Evolutionary conservation across 306 rosid species (phyloP).

Genomic region (Psophocarpus tetragonolobus): DNA sequence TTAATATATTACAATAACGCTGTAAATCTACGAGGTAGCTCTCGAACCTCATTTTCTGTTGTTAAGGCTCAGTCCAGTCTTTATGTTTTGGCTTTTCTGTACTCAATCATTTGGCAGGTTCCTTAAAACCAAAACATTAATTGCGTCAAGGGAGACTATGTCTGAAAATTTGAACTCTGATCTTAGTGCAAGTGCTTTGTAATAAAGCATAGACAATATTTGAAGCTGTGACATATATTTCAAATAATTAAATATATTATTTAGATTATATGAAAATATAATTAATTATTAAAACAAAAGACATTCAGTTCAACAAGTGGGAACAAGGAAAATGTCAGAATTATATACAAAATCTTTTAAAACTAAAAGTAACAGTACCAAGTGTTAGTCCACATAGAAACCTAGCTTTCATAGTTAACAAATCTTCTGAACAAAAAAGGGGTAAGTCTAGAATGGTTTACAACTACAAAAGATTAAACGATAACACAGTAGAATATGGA

Average conservation of each 20-base stretch:
- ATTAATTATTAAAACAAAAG: too few relatives aligned
- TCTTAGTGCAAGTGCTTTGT: background rate
- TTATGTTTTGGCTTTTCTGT: background rate
- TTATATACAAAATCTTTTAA: too few relatives aligned
- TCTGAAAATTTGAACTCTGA: background rate
- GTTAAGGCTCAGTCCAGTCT: background rate
- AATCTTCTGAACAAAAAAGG: too few relatives aligned
- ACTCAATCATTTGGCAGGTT: background rate
- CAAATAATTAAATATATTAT: background rate
- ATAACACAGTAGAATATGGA: too few relatives aligned
- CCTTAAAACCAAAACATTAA: constrained; percentile 1
- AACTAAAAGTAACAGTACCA: too few relatives aligned
- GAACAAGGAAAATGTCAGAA: too few relatives aligned
- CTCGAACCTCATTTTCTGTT: background rate
- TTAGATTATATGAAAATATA: too few relatives aligned
- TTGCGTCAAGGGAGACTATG: background rate
- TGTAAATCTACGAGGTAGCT: background rate
- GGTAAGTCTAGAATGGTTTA: too few relatives aligned
- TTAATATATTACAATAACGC: background rate
- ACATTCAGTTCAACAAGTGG: too few relatives aligned
- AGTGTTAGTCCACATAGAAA: too few relatives aligned
- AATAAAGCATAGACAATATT: background rate
- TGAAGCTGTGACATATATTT: background rate
- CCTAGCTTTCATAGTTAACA: too few relatives aligned
- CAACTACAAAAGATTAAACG: too few relatives aligned